A percentile compares a stretch with the other conserved stretches of the same genome.
These are phyloP conservation scores for Aspergillus sp. DNA, from an alignment of 2,329 filamentous ascomycete species.

Conservation along the genomic window DNA sequence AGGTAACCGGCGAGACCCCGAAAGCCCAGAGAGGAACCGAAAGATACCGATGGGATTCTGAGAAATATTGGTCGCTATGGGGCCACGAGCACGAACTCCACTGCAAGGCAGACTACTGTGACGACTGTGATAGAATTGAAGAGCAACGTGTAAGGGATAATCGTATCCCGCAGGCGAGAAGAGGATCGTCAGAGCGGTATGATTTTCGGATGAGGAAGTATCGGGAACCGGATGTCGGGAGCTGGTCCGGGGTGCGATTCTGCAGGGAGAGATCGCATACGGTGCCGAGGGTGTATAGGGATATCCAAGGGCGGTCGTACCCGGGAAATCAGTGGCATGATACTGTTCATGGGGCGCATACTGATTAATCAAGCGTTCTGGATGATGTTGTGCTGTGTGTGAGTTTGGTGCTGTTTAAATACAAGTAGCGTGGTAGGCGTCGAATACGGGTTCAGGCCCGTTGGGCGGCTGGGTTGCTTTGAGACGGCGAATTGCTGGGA, in stretches of 20 bases:
- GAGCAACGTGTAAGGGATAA: constrained; percentile 16
- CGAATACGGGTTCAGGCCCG: constrained; percentile 33
- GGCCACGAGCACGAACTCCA: background rate
- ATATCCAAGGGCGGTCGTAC: constrained; percentile 29
- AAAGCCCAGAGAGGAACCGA: background rate
- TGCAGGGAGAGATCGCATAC: constrained; percentile 28
- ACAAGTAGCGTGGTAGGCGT: constrained; percentile 42
- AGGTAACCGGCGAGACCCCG: too few species aligned
- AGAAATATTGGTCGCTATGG: constrained; percentile 9
- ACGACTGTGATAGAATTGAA: background rate
- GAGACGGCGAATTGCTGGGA: constrained; percentile 42
- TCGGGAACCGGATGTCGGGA: constrained; percentile 30
- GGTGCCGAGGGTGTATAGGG: constrained; percentile 32
- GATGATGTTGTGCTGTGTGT: background rate
- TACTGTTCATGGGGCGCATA: constrained; percentile 25
- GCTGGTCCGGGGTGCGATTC: constrained; percentile 39
- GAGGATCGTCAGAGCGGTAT: constrained; percentile 31
- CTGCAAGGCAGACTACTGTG: background rate
- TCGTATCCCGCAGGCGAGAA: constrained; percentile 27
- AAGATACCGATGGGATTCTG: background rate
- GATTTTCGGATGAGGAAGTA: constrained; percentile 41
- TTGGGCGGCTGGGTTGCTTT: constrained; percentile 26
- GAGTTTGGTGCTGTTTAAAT: constrained; percentile 11
- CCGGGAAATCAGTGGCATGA: constrained; percentile 30
- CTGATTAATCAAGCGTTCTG: background rate